Evolutionary conservation across 2,329 filamentous ascomycete species (phyloP).

Genomic region (Xenoacremonium recifei): DNA sequence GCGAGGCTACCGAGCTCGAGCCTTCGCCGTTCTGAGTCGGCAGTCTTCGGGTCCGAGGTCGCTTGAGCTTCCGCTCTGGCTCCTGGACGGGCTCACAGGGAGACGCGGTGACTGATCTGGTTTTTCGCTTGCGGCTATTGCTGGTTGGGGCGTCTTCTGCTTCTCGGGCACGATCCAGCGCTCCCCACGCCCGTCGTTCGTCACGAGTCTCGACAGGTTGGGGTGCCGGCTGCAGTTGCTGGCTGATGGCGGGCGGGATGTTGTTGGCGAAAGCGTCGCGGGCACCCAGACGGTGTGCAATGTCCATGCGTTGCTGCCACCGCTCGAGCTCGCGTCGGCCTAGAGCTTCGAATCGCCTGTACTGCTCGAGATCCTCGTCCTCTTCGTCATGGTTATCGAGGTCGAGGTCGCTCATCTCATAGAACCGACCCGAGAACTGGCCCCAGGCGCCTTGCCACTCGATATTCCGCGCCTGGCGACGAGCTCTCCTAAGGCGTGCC

Average conservation of each 20-base stretch:
- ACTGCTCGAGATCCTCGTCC: constrained; percentile 69
- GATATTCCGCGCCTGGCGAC: constrained; percentile 65
- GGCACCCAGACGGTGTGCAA: constrained; percentile 77
- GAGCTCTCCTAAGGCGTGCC: constrained; percentile 54
- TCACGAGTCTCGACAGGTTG: constrained; percentile 69
- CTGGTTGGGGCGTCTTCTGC: constrained; percentile 51
- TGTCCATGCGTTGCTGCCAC: constrained; percentile 82
- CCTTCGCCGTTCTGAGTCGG: constrained; percentile 46
- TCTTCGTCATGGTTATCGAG: constrained; percentile 47
- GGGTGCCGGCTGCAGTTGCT: constrained; percentile 57
- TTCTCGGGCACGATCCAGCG: constrained; percentile 80
- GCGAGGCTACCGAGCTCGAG: constrained; percentile 40
- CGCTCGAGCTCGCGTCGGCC: constrained; percentile 63
- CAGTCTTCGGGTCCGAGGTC: constrained; percentile 74
- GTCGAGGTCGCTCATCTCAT: constrained; percentile 51
- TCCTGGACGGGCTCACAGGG: constrained; percentile 67
- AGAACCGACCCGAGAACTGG: constrained; percentile 59
- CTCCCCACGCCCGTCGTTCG: constrained; percentile 84
- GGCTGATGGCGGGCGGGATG: constrained; percentile 56
- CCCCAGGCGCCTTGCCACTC: constrained; percentile 90
- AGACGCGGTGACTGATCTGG: constrained; percentile 67
- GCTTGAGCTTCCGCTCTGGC: constrained; percentile 81
- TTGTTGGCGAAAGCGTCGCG: constrained; percentile 68
- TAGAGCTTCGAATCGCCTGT: constrained; percentile 51
- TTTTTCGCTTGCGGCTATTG: constrained; percentile 70